Evolutionary conservation across 1,284 basidiomycete genomes (phyloP).

Genomic region (Sporisorium iseilematis-ciliati): DNA sequence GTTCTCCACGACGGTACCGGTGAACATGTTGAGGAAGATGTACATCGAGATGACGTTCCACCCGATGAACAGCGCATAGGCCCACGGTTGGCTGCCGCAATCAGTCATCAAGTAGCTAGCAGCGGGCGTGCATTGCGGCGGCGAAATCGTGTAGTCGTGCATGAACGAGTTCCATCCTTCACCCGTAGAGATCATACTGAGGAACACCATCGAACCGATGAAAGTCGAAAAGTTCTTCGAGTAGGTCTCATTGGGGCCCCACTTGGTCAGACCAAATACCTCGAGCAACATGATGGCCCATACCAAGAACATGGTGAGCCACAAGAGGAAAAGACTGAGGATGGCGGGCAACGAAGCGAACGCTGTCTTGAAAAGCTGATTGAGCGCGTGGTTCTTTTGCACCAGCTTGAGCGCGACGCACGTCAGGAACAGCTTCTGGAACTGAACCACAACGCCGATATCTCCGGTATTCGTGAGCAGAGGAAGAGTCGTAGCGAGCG

Average conservation of each 20-base stretch:
- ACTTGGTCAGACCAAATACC: slow-evolving; percentile 92
- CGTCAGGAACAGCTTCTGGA: slow-evolving; percentile 95
- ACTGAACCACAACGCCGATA: slow-evolving; percentile 73
- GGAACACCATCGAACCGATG: slow-evolving; percentile 85
- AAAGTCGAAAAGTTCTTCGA: slow-evolving; percentile 86
- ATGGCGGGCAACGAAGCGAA: slow-evolving; percentile 89
- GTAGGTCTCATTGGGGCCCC: slow-evolving; percentile 78
- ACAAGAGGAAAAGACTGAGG: slow-evolving; percentile 84
- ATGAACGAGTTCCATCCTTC: slow-evolving; percentile 69
- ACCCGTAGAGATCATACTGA: slow-evolving; percentile 75
- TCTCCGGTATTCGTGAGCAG: slow-evolving; percentile 31
- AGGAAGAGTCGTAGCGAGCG: slow-evolving; percentile 84
- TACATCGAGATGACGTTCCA: slow-evolving; percentile 96
- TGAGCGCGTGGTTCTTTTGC: slow-evolving; percentile 87
- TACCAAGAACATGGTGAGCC: slow-evolving; percentile 92
- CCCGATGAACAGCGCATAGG: slow-evolving; percentile 88
- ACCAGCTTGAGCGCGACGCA: slow-evolving; percentile 94
- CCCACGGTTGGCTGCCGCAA: slow-evolving; percentile 88
- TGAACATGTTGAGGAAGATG: slow-evolving; percentile 79
- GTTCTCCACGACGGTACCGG: slow-evolving; percentile 92
- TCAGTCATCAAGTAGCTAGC: slow-evolving; percentile 80
- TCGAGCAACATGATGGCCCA: slow-evolving; percentile 91
- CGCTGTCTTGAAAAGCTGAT: slow-evolving; percentile 96
- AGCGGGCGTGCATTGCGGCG: slow-evolving; percentile 83
- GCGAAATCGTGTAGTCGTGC: slow-evolving; percentile 73